A percentile compares a stretch with the other conserved stretches of the same genome.
Conservation (phyloP, 2,329 filamentous ascomycete species). For the Fusarium udum region DNA sequence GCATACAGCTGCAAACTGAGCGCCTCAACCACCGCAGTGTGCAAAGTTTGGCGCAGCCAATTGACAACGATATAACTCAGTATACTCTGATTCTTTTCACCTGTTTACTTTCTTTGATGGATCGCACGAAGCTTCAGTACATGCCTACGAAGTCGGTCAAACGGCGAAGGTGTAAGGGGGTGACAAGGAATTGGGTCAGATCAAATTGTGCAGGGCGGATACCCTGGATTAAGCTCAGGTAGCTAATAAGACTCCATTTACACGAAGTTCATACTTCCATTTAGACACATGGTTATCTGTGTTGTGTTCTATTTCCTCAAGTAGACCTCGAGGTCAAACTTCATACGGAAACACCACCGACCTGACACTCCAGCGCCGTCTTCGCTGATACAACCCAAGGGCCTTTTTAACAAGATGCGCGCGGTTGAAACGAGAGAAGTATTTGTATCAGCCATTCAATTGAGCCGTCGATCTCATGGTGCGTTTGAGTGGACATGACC, state of each 20-base stretch:
- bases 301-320: not conserved
- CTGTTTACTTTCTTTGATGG: not conserved
- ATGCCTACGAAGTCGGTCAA: too few species aligned
- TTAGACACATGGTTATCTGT: not conserved
- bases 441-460: not conserved
- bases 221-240: too few species aligned
- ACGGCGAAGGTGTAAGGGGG: too few species aligned
- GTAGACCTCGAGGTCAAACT: not conserved
- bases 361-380: too few species aligned
- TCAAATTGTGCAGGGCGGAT: too few species aligned
- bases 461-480: not conserved
- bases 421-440: fast-evolving
- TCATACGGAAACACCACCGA: not conserved
- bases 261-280: too few species aligned
- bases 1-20: slow-evolving; percentile 17
- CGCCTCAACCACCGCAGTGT: not conserved
- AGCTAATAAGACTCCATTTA: too few species aligned
- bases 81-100: not conserved
- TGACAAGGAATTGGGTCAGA: too few species aligned
- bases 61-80: not conserved
- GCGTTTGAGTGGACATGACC: not conserved
- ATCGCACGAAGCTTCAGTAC: not conserved
- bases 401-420: fast-evolving
- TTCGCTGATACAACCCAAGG: fast-evolving
- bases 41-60: slow-evolving; percentile 1